phyloP scores from a whole-genome alignment of 148 eudicot species.

The Dianthus caryophyllus region DNA sequence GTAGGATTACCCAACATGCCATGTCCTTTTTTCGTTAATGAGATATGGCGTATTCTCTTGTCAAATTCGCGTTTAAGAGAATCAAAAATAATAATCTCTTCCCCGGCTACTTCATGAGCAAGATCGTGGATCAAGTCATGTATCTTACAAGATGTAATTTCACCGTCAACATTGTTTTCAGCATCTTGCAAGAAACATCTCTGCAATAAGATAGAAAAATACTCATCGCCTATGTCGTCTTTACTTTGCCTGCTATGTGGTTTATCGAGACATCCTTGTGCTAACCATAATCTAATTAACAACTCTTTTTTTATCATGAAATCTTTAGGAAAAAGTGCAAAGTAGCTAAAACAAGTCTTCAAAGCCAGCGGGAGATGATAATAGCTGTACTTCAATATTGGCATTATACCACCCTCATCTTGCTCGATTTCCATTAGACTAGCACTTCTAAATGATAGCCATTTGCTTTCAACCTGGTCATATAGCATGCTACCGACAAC shows the following conservation, averaged over 20 bases:
- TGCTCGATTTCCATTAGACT: slow-evolving; percentile 9
- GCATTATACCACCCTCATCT: slow-evolving; percentile 6
- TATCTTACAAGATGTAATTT: slow-evolving; percentile 17
- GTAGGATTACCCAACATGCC: background rate
- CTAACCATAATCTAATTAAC: slow-evolving; percentile 35
- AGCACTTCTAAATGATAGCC: slow-evolving; percentile 16
- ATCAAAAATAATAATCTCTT: slow-evolving; percentile 1
- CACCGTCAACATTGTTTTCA: slow-evolving; percentile 4
- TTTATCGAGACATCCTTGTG: slow-evolving; percentile 28
- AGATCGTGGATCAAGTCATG: slow-evolving; percentile 46
- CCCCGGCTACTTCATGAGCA: slow-evolving; percentile 26
- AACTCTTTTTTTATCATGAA: background rate
- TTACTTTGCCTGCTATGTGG: background rate
- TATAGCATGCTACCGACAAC: slow-evolving; percentile 22
- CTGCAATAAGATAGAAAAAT: slow-evolving; percentile 22
- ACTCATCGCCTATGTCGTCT: slow-evolving; percentile 24
- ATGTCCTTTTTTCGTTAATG: background rate
- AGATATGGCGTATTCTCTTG: slow-evolving; percentile 20
- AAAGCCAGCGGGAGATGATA: slow-evolving; percentile 24
- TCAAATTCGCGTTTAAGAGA: background rate
- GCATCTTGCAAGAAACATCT: slow-evolving; percentile 33
- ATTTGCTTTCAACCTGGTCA: slow-evolving; percentile 11
- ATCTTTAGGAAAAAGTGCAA: slow-evolving; percentile 42
- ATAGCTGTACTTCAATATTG: slow-evolving; percentile 30
- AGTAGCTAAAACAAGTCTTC: slow-evolving; percentile 41